Evolutionary conservation across 139 green algal species (phyloP), one percentile per base, ranked within the genome.

Genomic region (Coccomyxa sp.): DNA sequence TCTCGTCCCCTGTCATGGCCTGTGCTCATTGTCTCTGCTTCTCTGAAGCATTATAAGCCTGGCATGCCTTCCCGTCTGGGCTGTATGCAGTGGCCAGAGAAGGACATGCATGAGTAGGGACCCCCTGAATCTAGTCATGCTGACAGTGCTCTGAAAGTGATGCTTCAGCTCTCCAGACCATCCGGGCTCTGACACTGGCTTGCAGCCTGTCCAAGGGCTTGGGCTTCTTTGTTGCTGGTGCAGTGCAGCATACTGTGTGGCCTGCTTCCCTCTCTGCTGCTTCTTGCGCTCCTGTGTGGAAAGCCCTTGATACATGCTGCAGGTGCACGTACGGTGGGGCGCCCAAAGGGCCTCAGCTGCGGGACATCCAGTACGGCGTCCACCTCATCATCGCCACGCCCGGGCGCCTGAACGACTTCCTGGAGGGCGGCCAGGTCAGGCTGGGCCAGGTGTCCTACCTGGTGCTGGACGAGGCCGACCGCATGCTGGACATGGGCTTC

Each of bases 321-420:
- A 91, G 86, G 31, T 94, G 89, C 70, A 81, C 94, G 79, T 97
- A 97, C 79, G 95, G 94, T 73, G 95, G 95, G 55, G 95, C 95
- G 0, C 88, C 93, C 70, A 97, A 96, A 86, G 88, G 91, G 5
- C 86, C 89, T 0, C 95, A 98, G 88, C 86, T 97, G 74, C 77
- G 91, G 12, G 91, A 97, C 75, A 54, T 98, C 1, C 82, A 90
- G 64, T 39, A 84, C 10, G 94, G 95, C 18, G 86, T 91, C 38
- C 77, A 93, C 74, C 93, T 98, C 68, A 84, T 95, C 39, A 97
- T 98, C 40, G 94, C 93, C 14, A 98, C 95, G 0, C 95, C 95
- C 37, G 95, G 95, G 1, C 91, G 95, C 55, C 87, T 98, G 40
- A 97, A 97, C 75, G 95, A 98, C 83, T 95, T 98, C 50, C 79